Evolutionary conservation across 164 flowering plant genomes (phyloP), one percentile per base, ranked within the genome.

Genomic region (Paratinospora sagittata): DNA sequence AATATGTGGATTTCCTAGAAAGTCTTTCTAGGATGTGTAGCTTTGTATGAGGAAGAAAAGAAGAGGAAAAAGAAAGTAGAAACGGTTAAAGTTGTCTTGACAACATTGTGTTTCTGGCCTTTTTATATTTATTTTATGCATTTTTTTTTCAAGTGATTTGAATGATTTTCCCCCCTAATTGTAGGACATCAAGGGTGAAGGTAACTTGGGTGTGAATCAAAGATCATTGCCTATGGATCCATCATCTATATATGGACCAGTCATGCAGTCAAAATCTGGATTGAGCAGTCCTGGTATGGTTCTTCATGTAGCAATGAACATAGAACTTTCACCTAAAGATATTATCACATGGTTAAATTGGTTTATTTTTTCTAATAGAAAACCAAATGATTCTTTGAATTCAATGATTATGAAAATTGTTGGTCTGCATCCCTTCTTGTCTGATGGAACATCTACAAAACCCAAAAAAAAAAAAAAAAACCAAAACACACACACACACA

Each of bases 231-330:
- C 96, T 12, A 82, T 85, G 91, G 95, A 93, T 78, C 91, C 91
- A 70, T 82, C 96, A 65, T 85, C 97, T 63, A 82, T 90, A 23
- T 90, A 90, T 82, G 94, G 94, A 66, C 94, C 84, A 72, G 88
- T 91, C 77, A 71, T 90, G 79, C 97, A 87, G 49, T 86, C 98
- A 69, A 91, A 91, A 79, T 84, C 94, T 76, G 94, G 96, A 69
- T 69, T 86, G 27, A 81, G 86, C 36, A 79, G 84, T 78, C 84
- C 90, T 72, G 97, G 96, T 90, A 82, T 55, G 39, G 27, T 16
- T 55, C 26, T 14, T 55, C 39, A 26, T 45, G 11, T 68, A 26
- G 52, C 21, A 6, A 27, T 47, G 33, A 47, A 26, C 5, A 43
- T 52, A 9, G 4, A 39, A 8, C 39, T 21, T 17, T 66, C 19